Percentiles rank a stretch among this genome's conserved stretches.
These are phyloP conservation scores for Haberlea rhodopensis DNA, from an alignment of 257 asterid species.

Conservation along the genomic window DNA sequence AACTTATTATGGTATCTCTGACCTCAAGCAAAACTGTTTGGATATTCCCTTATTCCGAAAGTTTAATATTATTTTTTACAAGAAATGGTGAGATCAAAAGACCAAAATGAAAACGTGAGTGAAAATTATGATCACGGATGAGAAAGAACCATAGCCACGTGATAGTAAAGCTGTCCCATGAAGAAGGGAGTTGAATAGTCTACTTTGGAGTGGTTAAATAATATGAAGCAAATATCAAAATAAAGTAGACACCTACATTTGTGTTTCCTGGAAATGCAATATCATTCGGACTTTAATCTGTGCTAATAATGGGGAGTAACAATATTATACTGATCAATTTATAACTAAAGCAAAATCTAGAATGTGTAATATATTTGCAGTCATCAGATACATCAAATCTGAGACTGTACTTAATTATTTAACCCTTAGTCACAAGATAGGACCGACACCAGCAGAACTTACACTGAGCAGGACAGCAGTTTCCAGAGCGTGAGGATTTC, in stretches of 20 bases:
- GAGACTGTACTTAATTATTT: conserved; percentile 16
- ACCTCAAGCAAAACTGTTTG: not conserved
- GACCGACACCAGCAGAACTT: conserved; percentile 36
- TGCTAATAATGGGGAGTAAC: not conserved
- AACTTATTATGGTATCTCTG: not conserved
- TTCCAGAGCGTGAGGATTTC: conserved; percentile 79
- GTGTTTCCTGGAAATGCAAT: not conserved
- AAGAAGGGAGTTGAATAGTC: not conserved
- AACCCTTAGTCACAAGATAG: conserved; percentile 4
- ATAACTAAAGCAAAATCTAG: not conserved
- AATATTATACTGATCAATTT: not conserved
- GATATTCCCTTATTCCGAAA: too few species aligned
- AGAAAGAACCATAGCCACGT: not conserved
- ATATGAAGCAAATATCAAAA: not conserved
- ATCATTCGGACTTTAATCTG: too few species aligned
- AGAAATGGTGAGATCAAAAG: not conserved
- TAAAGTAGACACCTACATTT: not conserved
- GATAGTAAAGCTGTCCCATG: not conserved
- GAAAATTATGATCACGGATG: not conserved
- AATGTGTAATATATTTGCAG: not conserved
- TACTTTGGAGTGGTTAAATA: not conserved
- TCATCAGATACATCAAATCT: conserved; percentile 13
- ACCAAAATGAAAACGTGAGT: not conserved
- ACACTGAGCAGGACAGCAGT: conserved; percentile 95
- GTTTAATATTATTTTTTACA: too few species aligned